These are phyloP conservation scores for Hypoxylon sp. DNA, from an alignment of 2,329 filamentous ascomycete species.

Conservation along the genomic window DNA sequence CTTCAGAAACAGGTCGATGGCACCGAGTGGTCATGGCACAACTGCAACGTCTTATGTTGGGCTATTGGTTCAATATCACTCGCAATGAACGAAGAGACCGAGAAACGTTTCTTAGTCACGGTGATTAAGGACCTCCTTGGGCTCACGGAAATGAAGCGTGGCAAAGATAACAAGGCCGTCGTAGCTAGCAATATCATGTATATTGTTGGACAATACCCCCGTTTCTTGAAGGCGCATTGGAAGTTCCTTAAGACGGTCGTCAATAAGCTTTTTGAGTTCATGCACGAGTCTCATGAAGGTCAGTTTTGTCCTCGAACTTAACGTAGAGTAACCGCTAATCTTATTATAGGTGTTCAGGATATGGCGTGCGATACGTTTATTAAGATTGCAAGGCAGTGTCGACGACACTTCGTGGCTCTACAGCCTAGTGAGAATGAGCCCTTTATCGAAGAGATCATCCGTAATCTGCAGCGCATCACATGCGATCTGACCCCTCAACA, in stretches of 20 bases:
- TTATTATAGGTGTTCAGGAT: constrained; percentile 84
- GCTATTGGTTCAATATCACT: constrained; percentile 98
- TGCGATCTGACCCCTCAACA: constrained; percentile 96
- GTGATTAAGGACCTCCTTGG: constrained; percentile 98
- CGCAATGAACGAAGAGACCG: constrained; percentile 99
- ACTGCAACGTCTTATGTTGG: constrained; percentile 99
- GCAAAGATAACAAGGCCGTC: constrained; percentile 99
- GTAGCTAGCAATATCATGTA: constrained; percentile 99
- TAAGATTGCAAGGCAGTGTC: constrained; percentile 98
- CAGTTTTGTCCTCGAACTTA: constrained; percentile 51
- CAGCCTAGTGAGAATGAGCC: constrained; percentile 95
- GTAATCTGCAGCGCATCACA: constrained; percentile 95
- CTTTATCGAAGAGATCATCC: constrained; percentile 98
- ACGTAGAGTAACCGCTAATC: constrained; percentile 48
- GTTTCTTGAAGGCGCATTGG: constrained; percentile 99
- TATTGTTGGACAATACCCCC: constrained; percentile 98
- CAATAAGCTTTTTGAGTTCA: constrained; percentile 99
- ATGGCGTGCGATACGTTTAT: constrained; percentile 99
- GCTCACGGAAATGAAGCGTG: constrained; percentile 98
- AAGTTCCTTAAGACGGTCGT: constrained; percentile 99
- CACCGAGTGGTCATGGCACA: constrained; percentile 98
- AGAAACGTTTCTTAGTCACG: constrained; percentile 97
- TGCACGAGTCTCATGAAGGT: constrained; percentile 99
- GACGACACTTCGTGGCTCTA: constrained; percentile 95
- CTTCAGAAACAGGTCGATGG: constrained; percentile 95